Evolutionary conservation across 768 basidiomycete genomes (phyloP), one percentile per base, ranked within the genome.

Genomic region (Cystobasidium onofrii): DNA sequence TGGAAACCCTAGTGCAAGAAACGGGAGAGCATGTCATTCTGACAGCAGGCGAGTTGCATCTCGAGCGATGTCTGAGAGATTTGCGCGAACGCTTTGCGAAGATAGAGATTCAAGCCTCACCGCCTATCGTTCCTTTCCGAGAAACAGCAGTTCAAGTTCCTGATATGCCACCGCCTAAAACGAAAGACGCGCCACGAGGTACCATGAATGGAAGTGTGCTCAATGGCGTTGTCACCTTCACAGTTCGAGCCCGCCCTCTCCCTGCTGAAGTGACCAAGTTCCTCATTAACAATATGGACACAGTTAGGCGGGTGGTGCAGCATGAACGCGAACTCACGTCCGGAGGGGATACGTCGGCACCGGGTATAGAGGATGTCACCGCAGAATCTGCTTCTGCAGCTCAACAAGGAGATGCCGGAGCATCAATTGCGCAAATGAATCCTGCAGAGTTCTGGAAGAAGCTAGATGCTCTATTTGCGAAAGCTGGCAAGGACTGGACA

Each of bases 1-100:
- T 95, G 2, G 92, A 98, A 80, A 94, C 91, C 0, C 93, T 97
- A 80, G 93, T 97, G 77, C 96, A 98, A 81, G 87, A 91, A 78
- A 96, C 94, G 0, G 96, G 96, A 36, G 96, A 99, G 80, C 90
- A 96, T 80, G 96, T 99, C 71, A 96, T 99, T 76, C 82, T 97
- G 74, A 91, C 91, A 1, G 96, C 96, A 0, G 96, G 96, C 36
- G 95, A 98, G 79, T 82, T 99, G 57, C 96, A 98, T 81, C 83
- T 97, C 29, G 96, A 97, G 93, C 87, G 96, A 75, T 99, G 96
- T 81, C 82, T 98, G 52, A 95, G 92, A 81, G 96, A 98, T 81
- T 83, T 99, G n/a, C 86, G 90, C 25, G 96, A 98, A 80, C 85
- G 96, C 41, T 98, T 97, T 81, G 95, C 96, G 1, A 86, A 88